phyloP scores from a whole-genome alignment of 164 flowering plant species.

The Magnolia sinica region DNA sequence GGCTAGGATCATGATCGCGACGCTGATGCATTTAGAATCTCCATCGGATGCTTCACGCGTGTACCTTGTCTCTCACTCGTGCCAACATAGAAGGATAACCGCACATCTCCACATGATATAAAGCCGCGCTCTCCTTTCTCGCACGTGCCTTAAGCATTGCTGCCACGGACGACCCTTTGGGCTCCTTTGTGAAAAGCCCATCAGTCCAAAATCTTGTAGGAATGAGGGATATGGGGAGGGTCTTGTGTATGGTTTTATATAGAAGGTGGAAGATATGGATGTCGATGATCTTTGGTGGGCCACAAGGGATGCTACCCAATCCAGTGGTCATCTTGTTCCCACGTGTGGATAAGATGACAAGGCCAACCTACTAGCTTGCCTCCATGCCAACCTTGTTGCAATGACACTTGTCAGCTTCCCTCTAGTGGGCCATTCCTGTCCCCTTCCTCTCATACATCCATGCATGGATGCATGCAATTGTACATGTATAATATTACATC shows the following conservation, averaged over 20 bases:
- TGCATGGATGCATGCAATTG: not conserved
- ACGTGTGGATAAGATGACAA: not conserved
- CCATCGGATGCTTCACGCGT: too few species aligned
- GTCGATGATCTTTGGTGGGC: constrained; percentile 1
- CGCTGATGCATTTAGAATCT: too few species aligned
- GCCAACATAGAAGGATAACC: constrained; percentile 46
- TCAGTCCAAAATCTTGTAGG: not conserved
- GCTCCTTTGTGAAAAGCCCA: not conserved
- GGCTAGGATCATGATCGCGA: too few species aligned
- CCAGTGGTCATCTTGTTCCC: not conserved
- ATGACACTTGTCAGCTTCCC: constrained; percentile 10
- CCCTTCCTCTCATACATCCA: not conserved
- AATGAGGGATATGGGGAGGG: not conserved
- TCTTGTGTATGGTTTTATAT: not conserved
- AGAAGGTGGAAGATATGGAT: not conserved
- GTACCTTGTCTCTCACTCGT: constrained; percentile 17
- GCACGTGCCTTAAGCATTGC: constrained; percentile 35
- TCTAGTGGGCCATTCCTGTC: constrained; percentile 4
- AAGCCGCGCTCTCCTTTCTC: constrained; percentile 38
- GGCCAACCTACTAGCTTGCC: not conserved
- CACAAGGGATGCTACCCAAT: not conserved
- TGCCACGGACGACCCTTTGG: constrained; percentile 28
- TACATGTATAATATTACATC: too few species aligned
- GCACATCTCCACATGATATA: constrained; percentile 62
- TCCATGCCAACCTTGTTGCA: constrained; percentile 6